phyloP scores from a whole-genome alignment of 768 basidiomycete species.

The Boletus sp. region DNA sequence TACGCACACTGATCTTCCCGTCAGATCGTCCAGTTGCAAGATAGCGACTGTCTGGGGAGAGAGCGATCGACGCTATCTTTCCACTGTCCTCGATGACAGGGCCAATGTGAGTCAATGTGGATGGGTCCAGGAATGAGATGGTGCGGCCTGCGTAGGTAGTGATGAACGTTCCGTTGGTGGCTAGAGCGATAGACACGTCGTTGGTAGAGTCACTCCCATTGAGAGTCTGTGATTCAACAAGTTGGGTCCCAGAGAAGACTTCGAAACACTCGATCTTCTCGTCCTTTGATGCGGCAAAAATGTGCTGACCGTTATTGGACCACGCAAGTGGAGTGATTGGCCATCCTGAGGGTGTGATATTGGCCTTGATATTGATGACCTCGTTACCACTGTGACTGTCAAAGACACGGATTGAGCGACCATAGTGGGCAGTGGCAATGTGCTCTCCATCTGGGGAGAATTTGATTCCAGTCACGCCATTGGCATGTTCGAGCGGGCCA shows the following conservation, averaged over 20 bases:
- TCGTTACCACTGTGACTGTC: background rate
- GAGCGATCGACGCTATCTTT: background rate
- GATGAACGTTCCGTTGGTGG: too few species aligned
- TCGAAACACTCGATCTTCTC: background rate
- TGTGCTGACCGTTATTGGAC: background rate
- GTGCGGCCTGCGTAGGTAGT: too few species aligned
- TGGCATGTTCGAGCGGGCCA: background rate
- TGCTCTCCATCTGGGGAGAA: background rate
- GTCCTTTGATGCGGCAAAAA: background rate
- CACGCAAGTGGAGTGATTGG: background rate
- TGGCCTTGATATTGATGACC: background rate
- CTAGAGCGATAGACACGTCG: too few species aligned
- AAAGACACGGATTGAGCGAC: background rate
- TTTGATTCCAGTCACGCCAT: background rate
- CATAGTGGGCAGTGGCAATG: background rate
- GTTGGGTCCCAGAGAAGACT: background rate
- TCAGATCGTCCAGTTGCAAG: background rate
- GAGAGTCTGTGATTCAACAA: background rate
- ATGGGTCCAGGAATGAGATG: background rate
- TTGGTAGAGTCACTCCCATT: background rate
- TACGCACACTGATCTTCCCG: background rate
- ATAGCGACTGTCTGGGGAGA: background rate
- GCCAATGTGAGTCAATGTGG: background rate
- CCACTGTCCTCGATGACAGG: background rate
- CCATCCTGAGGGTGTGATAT: background rate